Evolutionary conservation across 2,329 filamentous ascomycete genomes (phyloP), one percentile per base, ranked within the genome.

Genomic region (Aspergillus uvarum): DNA sequence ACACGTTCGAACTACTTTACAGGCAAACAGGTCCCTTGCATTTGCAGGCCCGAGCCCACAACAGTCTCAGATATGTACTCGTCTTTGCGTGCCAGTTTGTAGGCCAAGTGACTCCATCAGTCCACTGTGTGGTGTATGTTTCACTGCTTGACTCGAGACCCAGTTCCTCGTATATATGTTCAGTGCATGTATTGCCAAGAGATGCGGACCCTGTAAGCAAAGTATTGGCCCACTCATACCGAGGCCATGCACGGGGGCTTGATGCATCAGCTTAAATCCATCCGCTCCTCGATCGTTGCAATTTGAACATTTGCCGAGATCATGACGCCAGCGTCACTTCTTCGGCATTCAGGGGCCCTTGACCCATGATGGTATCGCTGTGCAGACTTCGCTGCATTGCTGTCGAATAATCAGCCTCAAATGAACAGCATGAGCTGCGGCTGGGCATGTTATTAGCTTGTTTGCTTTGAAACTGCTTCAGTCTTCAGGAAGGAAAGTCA

Each of bases 401-500:
- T 7, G 14, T 19, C 6, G 16, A 14, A 44, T 19, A 10, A 44
- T 8, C 38, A 6, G 38, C 38, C 38, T 19, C 12, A 6, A 7
- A 19, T 19, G n/a, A 44, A 16, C 38, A 44, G 38, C 38, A 16
- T 16, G 16, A 16, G 16, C 16, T n/a, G 38, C 38, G n/a, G 3
- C 5, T 42, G 16, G 16, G 38, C 11, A 42, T 7, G 4, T 44
- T 44, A n/a, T 35, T 10, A n/a, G 16, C 38, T 44, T 19, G 38
- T 35, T 35, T 16, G 14, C 16, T 35, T 31, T 8, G 5, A n/a
- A 58, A 22, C 14, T n/a, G n/a, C 47, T 57, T 76, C 73, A 76
- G 56, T 75, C 75, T 32, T 73, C 70, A 1, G 72, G 61, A 51
- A 67, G 63, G 3, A 65, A 66, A 49, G 70, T 65, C 19, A 76